phyloP scores from a whole-genome alignment of 441 rosid genomes.

The Jatropha podagrica region DNA sequence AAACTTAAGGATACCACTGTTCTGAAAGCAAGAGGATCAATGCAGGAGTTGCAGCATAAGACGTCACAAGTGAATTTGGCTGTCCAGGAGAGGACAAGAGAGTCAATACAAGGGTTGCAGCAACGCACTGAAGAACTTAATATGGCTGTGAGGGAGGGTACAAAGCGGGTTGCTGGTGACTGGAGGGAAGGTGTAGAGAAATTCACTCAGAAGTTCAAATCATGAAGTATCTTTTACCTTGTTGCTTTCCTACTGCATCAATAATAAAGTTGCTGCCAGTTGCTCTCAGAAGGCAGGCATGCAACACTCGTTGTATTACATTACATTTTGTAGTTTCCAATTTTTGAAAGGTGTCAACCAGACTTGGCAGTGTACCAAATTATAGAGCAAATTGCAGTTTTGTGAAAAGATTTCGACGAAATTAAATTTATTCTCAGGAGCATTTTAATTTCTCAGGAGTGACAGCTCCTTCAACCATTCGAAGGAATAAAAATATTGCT shows the following conservation, averaged over 20 bases:
- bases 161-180: constrained; percentile 70
- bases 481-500: background rate
- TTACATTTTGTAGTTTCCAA: background rate
- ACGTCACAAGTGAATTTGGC: constrained; percentile 39
- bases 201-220: constrained; percentile 71
- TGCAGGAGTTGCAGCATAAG: constrained; percentile 52
- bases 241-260: background rate
- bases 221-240: constrained; percentile 23
- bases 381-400: background rate
- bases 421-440: background rate
- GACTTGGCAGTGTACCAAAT: background rate
- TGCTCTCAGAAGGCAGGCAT: constrained; percentile 1
- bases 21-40: constrained; percentile 40
- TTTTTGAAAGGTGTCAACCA: background rate
- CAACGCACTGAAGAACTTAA: constrained; percentile 46
- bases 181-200: constrained; percentile 71
- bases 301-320: constrained; percentile 1
- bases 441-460: background rate
- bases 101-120: constrained; percentile 53
- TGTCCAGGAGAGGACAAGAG: constrained; percentile 48
- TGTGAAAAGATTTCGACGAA: background rate
- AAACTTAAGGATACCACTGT: constrained; percentile 41
- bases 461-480: background rate
- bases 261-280: constrained; percentile 22
- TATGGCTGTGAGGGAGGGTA: constrained; percentile 52